Base-by-base conservation (phyloP, 352 stramenopile genomes). In the Phytophthora pinifolia region DNA sequence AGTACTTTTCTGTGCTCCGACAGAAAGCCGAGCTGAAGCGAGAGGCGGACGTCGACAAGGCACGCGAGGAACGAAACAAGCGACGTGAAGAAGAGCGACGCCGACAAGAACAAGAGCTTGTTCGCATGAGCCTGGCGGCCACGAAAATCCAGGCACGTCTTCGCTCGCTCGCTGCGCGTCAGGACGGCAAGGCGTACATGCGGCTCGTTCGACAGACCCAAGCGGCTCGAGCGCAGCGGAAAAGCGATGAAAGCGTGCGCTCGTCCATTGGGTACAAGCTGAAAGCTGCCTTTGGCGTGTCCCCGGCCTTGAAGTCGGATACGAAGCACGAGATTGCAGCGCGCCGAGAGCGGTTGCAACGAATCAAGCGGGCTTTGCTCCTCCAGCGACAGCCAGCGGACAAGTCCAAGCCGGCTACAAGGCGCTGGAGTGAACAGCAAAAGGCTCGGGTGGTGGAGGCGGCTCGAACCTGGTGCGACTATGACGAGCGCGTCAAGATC, bases 1-100 rank as follows among this genome's bases (percentile, higher is more conserved):
- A 75, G 37, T 91, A 89, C 46, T 87, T 80, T 51, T 87, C 81
- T 0, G 60, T 91, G 13, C 53, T 91, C 9, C 64, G 70, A 33
- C 68, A 83, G 35, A 70, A 75, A 37, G 72, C 75, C 6, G 54
- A 83, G 44, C 27, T 61, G n/a, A 70, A 74, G 31, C 65, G 80
- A 0, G 42, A 39, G 32, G 36, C 27, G 0, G 72, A 81, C 9
- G 62, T 59, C 0, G 60, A 74, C 32, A 76, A 79, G 18, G 46
- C 67, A 2, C 72, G 56, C 6, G 70, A 79, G 25, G 71, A 41
- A 37, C 52, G 62, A 13, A 52, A 38, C 7, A 68, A 60, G 32
- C 48, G 55, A 3, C 44, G 53, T 13, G 67, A 74, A 43, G 48
- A 76, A 36, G 61, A 75, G 22, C 51, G 10, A 5, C 46, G 17